Evolutionary conservation across 2,329 filamentous ascomycete species (phyloP), one percentile per base, ranked within the genome.

Genomic region (Ilyonectria destructans): DNA sequence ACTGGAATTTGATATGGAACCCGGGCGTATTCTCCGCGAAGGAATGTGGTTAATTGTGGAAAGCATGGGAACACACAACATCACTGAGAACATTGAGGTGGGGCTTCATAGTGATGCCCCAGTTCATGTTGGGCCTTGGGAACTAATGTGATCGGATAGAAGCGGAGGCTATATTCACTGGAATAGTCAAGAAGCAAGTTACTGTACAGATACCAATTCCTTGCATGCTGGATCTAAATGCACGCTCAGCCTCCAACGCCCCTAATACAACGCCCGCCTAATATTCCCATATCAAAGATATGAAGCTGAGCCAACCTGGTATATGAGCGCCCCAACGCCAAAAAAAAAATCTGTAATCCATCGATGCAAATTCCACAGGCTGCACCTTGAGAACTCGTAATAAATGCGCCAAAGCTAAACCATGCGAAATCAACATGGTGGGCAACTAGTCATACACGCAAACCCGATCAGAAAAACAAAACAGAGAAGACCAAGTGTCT

Each of bases 31-130:
- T 65, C 81, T 81, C 33, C 81, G 81, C 10, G 87, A 88, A 21
- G 91, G 91, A 19, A 79, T 95, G 65, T 97, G 93, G 92, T 84
- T 98, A 60, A 91, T 97, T 6, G 84, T 98, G 48, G 95, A 98
- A 81, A 88, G 92, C 71, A 87, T 96, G 75, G 92, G 90, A n/a
- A 88, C 87, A 12, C 85, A 77, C 26, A 75, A 77, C 26, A 74
- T 74, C 4, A 71, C 76, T 2, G 79, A 82, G 26, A 80, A 83
- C 64, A 87, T 93, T 8, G 81, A 84, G 48, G 83, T 88, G 2
- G 89, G 87, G 71, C 74, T 89, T 8, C 80, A 87, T 19, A 88
- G 85, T 62, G 87, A 87, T 63, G 83, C 83, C 9, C 81, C 82
- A 0, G 78, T 88, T 8, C 75, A 82, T 12, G 75, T 84, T 9